Conservation (phyloP, 2,329 filamentous ascomycete species). For the Aspergillus tubingensis region DNA sequence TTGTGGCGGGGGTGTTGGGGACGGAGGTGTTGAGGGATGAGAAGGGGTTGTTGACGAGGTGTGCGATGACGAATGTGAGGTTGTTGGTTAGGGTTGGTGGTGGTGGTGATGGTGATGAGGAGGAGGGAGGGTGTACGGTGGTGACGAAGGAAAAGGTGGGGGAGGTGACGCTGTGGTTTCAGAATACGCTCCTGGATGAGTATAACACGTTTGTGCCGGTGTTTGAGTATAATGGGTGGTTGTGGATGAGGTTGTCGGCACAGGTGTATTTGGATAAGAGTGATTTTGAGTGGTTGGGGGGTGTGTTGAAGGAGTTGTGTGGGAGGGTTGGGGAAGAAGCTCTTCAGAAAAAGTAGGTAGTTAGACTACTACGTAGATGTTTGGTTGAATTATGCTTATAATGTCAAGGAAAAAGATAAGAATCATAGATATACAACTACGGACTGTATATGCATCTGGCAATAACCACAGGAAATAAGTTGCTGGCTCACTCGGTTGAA, state of each 20-base stretch:
- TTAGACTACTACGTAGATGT: too few species aligned
- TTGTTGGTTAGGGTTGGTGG: constrained; percentile 61
- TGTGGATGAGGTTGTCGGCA: constrained; percentile 74
- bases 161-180: constrained; percentile 60
- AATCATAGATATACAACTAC: constrained; percentile 18
- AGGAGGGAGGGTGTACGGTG: constrained; percentile 26
- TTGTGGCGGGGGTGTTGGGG: constrained; percentile 63
- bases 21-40: constrained; percentile 68
- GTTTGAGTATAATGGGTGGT: constrained; percentile 60
- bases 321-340: constrained; percentile 51
- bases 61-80: constrained; percentile 71
- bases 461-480: constrained; percentile 11
- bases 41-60: constrained; percentile 56
- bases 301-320: constrained; percentile 60
- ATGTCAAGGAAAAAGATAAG: too few species aligned
- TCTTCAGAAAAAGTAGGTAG: not conserved
- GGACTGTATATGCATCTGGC: constrained; percentile 16
- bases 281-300: constrained; percentile 73
- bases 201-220: constrained; percentile 72
- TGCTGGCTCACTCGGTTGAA: constrained; percentile 10
- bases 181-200: constrained; percentile 55
- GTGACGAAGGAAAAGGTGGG: constrained; percentile 40
- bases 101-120: not conserved
- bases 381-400: too few species aligned
- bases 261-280: constrained; percentile 80